phyloP scores from a whole-genome alignment of 331 rosid genomes.

The Saraca asoca region DNA sequence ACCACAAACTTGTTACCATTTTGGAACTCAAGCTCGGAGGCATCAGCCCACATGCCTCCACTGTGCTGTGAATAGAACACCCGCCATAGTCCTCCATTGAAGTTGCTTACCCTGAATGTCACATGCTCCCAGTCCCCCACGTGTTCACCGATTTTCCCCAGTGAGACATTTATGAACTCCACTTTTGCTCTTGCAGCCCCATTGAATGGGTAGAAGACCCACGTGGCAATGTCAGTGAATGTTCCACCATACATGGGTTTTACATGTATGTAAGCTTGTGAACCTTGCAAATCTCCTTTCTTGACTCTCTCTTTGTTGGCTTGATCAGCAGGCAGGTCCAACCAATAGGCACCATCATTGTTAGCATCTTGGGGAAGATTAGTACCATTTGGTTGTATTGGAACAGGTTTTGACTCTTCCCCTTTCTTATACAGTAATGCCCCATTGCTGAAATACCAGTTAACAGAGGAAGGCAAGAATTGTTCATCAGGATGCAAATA shows the following conservation, averaged over 20 bases:
- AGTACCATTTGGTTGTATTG: conserved; percentile 29
- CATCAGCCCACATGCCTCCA: conserved; percentile 53
- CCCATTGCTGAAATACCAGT: conserved; percentile 26
- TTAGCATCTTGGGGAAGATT: conserved; percentile 49
- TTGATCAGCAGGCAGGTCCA: conserved; percentile 48
- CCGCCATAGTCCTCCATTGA: conserved; percentile 46
- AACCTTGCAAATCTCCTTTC: conserved; percentile 39
- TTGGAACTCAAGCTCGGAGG: conserved; percentile 42
- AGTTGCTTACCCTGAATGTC: conserved; percentile 57
- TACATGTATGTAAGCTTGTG: conserved; percentile 42
- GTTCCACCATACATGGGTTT: conserved; percentile 62
- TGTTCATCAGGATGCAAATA: conserved; percentile 29
- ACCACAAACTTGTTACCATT: conserved; percentile 41
- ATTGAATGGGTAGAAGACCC: conserved; percentile 66
- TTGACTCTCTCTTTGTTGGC: conserved; percentile 42
- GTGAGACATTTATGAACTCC: conserved; percentile 33
- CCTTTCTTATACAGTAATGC: conserved; percentile 25
- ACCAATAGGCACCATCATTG: conserved; percentile 55
- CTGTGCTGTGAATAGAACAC: conserved; percentile 54
- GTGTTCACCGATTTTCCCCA: conserved; percentile 54
- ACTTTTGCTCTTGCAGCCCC: conserved; percentile 56
- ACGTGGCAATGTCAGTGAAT: conserved; percentile 50
- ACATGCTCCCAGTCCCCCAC: conserved; percentile 64
- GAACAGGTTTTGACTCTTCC: conserved; percentile 6
- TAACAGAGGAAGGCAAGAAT: conserved; percentile 27